Evolutionary conservation across 768 basidiomycete species (phyloP).

Genomic region (Trametes elegans): DNA sequence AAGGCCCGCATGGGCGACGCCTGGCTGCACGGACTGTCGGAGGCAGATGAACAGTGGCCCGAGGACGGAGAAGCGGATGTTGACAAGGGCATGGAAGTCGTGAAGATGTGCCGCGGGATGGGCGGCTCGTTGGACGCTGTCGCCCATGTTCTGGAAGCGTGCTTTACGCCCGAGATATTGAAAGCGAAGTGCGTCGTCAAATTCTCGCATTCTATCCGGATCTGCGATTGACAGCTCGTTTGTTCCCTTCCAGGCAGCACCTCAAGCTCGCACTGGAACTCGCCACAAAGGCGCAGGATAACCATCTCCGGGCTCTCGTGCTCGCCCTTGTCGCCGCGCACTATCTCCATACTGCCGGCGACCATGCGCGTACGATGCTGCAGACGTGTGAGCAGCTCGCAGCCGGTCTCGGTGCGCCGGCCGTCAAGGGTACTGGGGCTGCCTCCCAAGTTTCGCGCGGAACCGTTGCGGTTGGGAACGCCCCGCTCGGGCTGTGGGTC

Average conservation of each 20-base stretch:
- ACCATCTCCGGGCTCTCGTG: conserved; percentile 68
- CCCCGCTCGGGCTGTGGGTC: conserved; percentile 66
- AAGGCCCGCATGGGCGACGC: conserved; percentile 20
- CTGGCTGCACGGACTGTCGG: conserved; percentile 13
- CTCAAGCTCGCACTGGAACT: conserved; percentile 59
- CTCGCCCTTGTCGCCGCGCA: conserved; percentile 68
- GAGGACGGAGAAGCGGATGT: conserved; percentile 30
- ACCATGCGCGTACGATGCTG: conserved; percentile 68
- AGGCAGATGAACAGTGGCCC: conserved; percentile 21
- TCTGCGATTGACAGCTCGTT: neutral
- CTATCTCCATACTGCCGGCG: conserved; percentile 66
- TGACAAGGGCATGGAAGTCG: conserved; percentile 35
- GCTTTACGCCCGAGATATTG: conserved; percentile 49
- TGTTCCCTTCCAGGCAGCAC: conserved; percentile 53
- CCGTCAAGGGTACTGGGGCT: conserved; percentile 19
- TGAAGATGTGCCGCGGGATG: conserved; percentile 42
- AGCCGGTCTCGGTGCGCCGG: conserved; percentile 61
- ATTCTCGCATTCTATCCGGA: neutral
- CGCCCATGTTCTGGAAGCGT: conserved; percentile 54
- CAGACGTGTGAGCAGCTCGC: conserved; percentile 68
- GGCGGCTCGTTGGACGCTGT: conserved; percentile 57
- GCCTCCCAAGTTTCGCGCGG: conserved; percentile 6
- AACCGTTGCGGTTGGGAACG: conserved; percentile 48
- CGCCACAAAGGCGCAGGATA: conserved; percentile 60
- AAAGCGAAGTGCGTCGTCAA: conserved; percentile 54